Conservation (phyloP, 179 eudicot species). For the Spergularia azorica region DNA sequence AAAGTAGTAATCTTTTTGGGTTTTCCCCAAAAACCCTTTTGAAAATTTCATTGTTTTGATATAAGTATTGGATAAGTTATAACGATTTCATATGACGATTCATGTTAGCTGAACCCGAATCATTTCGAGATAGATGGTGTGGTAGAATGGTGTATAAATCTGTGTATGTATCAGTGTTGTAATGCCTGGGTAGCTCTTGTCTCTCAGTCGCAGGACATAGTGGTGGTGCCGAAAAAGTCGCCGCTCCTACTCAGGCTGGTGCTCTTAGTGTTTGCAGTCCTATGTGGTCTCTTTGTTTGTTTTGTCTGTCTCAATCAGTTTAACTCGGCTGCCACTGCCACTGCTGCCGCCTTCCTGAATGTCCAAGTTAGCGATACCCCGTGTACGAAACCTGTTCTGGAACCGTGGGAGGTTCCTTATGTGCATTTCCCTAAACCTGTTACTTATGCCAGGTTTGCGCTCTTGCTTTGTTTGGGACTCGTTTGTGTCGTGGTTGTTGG, state of each 20-base stretch:
- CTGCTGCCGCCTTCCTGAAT: conserved; percentile 21
- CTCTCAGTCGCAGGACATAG: conserved; percentile 37
- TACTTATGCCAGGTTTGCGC: conserved; percentile 56
- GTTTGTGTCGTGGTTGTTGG: background rate
- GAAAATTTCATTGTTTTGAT: no score
- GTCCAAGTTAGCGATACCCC: conserved; percentile 45
- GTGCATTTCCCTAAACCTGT: conserved; percentile 71
- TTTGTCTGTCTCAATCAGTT: conserved; percentile 57
- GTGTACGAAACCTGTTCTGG: conserved; percentile 42
- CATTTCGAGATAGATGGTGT: background rate
- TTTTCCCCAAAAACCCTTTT: no score
- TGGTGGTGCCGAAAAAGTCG: conserved; percentile 53
- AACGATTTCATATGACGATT: no score
- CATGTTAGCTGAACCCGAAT: no score
- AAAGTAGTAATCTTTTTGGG: no score
- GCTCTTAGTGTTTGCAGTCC: conserved; percentile 52
- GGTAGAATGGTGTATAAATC: background rate
- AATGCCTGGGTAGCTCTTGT: conserved; percentile 15
- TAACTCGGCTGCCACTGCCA: conserved; percentile 12
- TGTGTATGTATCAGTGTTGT: background rate
- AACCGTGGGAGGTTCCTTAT: conserved; percentile 47
- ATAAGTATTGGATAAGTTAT: no score
- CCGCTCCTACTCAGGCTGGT: conserved; percentile 53
- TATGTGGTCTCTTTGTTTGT: conserved; percentile 62
- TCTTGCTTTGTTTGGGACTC: background rate